A percentile compares a stretch with the other conserved stretches of the same genome.
These are phyloP conservation scores for Kondoa subrosea DNA, from an alignment of 768 basidiomycete genomes.

Conservation along the genomic window DNA sequence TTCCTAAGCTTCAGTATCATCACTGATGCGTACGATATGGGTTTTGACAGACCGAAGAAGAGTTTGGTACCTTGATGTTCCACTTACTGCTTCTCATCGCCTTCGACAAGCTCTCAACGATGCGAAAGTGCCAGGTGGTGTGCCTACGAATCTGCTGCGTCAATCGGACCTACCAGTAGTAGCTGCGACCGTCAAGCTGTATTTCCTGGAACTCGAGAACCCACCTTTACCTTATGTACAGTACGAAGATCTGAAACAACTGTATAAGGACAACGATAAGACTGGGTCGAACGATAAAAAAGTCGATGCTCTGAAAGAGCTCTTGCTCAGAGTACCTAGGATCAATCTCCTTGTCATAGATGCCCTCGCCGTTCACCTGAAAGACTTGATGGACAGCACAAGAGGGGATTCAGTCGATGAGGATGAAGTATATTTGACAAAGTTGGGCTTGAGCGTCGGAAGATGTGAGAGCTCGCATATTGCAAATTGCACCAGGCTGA, in stretches of 20 bases:
- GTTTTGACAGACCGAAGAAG: slow-evolving; percentile 12
- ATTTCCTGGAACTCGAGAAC: slow-evolving; percentile 5
- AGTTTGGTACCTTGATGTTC: slow-evolving; percentile 19
- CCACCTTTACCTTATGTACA: neutral
- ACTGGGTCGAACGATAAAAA: neutral
- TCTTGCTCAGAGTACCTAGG: slow-evolving; percentile 54
- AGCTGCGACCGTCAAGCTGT: slow-evolving; percentile 62
- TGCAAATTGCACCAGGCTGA: slow-evolving; percentile 1
- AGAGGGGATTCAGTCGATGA: slow-evolving; percentile 36
- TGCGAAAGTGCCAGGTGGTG: neutral
- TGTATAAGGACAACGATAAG: neutral
- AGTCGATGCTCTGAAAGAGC: slow-evolving; percentile 38
- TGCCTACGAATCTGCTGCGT: slow-evolving; percentile 37
- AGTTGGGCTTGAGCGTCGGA: slow-evolving; percentile 72
- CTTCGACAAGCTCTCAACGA: slow-evolving; percentile 14
- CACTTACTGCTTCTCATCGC: slow-evolving; percentile 11
- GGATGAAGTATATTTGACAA: slow-evolving; percentile 64
- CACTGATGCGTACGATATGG: no score
- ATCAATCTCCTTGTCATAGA: slow-evolving; percentile 69
- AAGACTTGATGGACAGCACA: slow-evolving; percentile 26
- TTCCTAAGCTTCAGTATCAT: no score
- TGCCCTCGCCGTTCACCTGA: slow-evolving; percentile 57
- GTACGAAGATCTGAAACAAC: neutral
- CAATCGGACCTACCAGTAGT: slow-evolving; percentile 74
- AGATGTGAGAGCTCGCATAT: slow-evolving; percentile 44